Evolutionary conservation across 2,329 filamentous ascomycete species (phyloP).

Genomic region (Aspergillus ochraceus): DNA sequence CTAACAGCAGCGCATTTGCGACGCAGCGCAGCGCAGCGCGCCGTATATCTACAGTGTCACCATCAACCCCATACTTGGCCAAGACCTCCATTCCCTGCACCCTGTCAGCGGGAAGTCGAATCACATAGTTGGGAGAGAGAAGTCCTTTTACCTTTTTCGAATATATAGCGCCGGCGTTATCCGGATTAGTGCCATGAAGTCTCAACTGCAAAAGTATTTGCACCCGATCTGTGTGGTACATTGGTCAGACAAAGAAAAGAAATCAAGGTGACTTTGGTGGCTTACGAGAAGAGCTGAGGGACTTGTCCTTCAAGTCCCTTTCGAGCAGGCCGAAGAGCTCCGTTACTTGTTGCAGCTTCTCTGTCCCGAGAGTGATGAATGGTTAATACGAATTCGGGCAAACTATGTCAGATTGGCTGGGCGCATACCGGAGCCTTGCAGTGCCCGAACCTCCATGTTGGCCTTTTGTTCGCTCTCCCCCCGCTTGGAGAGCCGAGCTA

Average conservation of each 20-base stretch:
- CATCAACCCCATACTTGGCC: constrained; percentile 70
- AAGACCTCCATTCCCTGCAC: constrained; percentile 72
- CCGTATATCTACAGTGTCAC: constrained; percentile 61
- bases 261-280: background rate
- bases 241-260: constrained; percentile 6
- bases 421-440: constrained; percentile 29
- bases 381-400: background rate
- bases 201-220: constrained; percentile 65
- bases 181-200: constrained; percentile 70
- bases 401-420: background rate
- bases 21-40: constrained; percentile 78
- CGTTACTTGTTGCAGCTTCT: constrained; percentile 68
- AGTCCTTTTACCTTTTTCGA: constrained; percentile 61
- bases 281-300: constrained; percentile 60
- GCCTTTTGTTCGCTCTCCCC: background rate
- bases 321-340: constrained; percentile 63
- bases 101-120: background rate
- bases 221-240: constrained; percentile 31
- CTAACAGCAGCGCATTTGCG: constrained; percentile 78
- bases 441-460: constrained; percentile 26
- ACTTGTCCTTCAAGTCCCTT: constrained; percentile 61
- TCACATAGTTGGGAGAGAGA: constrained; percentile 16
- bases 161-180: constrained; percentile 78
- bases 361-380: constrained; percentile 38
- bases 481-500: background rate